Percentiles rank a stretch among this genome's conserved stretches.
These are phyloP conservation scores for Serendipita vermifera DNA, from an alignment of 768 basidiomycete genomes.

Conservation along the genomic window DNA sequence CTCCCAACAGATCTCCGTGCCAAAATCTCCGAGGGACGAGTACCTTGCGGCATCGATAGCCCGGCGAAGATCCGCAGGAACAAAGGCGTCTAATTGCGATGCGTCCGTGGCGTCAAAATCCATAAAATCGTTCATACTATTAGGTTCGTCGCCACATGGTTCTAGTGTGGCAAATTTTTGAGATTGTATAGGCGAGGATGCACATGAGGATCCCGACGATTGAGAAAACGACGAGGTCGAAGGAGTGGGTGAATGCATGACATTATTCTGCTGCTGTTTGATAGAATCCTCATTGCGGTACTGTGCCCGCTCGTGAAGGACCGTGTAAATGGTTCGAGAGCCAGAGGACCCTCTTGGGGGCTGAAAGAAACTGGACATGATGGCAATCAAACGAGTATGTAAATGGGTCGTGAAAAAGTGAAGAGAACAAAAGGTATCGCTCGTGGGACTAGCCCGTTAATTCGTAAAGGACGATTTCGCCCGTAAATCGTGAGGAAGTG, in stretches of 20 bases:
- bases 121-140: neutral
- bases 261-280: neutral
- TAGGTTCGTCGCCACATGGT: too few species aligned
- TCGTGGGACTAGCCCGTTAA: slow-evolving; percentile 5
- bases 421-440: slow-evolving; percentile 1
- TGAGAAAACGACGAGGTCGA: neutral
- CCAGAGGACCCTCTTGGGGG: neutral
- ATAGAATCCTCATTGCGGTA: neutral
- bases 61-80: neutral
- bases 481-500: neutral
- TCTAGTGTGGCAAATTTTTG: too few species aligned
- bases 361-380: neutral
- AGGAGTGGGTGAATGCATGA: neutral
- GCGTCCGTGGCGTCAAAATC: slow-evolving; percentile 7
- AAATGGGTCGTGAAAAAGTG: neutral
- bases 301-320: neutral
- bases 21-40: slow-evolving; percentile 1
- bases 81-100: slow-evolving; percentile 4
- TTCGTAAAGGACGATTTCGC: neutral
- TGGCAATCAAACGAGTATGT: neutral
- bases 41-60: slow-evolving; percentile 6
- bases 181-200: too few species aligned
- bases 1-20: slow-evolving; percentile 7
- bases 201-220: neutral
- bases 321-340: neutral